phyloP scores from a whole-genome alignment of 768 basidiomycete genomes.

The Mycena venus region DNA sequence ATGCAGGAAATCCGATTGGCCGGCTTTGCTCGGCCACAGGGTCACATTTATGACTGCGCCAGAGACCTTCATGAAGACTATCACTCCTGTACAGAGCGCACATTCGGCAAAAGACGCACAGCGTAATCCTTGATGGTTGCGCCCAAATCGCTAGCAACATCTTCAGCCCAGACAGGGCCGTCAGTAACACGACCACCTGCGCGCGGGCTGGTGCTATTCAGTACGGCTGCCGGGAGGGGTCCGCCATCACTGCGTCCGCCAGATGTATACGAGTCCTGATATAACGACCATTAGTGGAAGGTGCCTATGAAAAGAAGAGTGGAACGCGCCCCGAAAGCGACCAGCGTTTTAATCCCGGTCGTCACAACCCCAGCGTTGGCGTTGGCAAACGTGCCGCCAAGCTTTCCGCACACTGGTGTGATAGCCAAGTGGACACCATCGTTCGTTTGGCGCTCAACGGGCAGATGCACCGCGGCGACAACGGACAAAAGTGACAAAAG shows the following conservation, averaged over 20 bases:
- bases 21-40: slow-evolving; percentile 66
- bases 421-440: slow-evolving; percentile 61
- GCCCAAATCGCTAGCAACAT: slow-evolving; percentile 56
- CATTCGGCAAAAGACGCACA: slow-evolving; percentile 50
- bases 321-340: slow-evolving; percentile 62
- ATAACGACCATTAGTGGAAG: too few species aligned
- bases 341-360: slow-evolving; percentile 56
- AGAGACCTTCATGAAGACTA: slow-evolving; percentile 45
- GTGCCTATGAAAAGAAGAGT: not conserved
- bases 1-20: slow-evolving; percentile 61
- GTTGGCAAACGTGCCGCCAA: slow-evolving; percentile 56
- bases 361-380: slow-evolving; percentile 63
- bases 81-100: not conserved
- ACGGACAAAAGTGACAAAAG: not conserved
- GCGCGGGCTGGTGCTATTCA: slow-evolving; percentile 55
- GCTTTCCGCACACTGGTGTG: slow-evolving; percentile 56
- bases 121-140: slow-evolving; percentile 67
- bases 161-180: slow-evolving; percentile 65
- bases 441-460: slow-evolving; percentile 29
- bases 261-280: slow-evolving; percentile 63
- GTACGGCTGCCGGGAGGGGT: slow-evolving; percentile 58
- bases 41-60: slow-evolving; percentile 62
- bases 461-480: not conserved
- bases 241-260: slow-evolving; percentile 65
- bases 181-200: slow-evolving; percentile 68